Conservation (phyloP, 176 grass and related monocot genomes). For the Bothriochloa decipiens region DNA sequence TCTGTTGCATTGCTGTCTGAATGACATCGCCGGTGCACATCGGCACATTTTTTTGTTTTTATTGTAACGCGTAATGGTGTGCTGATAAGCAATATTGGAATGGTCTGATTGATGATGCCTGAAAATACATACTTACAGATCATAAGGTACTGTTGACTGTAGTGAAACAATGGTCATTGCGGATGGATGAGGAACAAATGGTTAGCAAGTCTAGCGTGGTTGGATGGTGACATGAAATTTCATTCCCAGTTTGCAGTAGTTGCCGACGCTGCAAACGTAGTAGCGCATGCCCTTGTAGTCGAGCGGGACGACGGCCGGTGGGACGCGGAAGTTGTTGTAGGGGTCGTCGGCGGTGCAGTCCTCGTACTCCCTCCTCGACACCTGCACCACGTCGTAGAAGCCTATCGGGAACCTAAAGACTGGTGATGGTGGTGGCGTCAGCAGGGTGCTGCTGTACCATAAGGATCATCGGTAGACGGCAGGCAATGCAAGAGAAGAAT, state of each 20-base stretch:
- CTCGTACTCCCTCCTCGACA: constrained; percentile 46
- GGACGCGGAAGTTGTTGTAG: constrained; percentile 13
- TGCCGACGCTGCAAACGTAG: constrained; percentile 50
- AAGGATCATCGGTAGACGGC: neutral
- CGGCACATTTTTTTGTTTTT: neutral
- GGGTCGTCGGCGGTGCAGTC: constrained; percentile 35
- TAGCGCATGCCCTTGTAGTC: constrained; percentile 27
- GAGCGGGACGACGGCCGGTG: constrained; percentile 38
- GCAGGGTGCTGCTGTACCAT: neutral
- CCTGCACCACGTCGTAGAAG: constrained; percentile 64
- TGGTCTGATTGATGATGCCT: neutral
- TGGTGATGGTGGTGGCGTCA: constrained; percentile 6
- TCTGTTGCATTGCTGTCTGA: neutral
- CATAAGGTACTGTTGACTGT: neutral
- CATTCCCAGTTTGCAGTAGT: constrained; percentile 60
- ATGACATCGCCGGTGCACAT: neutral
- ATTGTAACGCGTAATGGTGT: neutral
- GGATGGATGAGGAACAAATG: neutral
- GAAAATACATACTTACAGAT: neutral
- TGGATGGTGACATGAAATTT: constrained; percentile 20
- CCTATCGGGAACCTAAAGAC: constrained; percentile 62
- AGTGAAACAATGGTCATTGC: neutral
- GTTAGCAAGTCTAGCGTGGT: neutral
- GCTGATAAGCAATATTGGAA: neutral
- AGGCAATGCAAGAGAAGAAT: neutral